Evolutionary conservation across 2,329 filamentous ascomycete species (phyloP), one percentile per base, ranked within the genome.

Genomic region (Sporothrix phasma): DNA sequence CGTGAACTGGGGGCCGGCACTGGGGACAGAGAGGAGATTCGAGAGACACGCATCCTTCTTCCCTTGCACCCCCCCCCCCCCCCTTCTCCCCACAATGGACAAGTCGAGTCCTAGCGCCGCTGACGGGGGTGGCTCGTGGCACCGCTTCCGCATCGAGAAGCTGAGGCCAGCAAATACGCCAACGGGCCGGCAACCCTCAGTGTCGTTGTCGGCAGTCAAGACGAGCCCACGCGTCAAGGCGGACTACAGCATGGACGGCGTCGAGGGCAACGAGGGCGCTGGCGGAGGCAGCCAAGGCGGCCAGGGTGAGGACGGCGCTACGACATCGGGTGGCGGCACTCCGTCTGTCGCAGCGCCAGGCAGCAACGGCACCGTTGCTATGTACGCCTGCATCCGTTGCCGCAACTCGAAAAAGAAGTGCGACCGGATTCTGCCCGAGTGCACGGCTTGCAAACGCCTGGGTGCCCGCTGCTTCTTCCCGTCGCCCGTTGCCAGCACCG

Each of bases 331-430:
- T 15, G 41, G 34, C 17, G 61, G 59, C 58, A 54, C 26, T 3
- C 41, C 34, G 13, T 19, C 56, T 10, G 34, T 29, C 37, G 24
- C 31, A 69, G 11, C 37, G 15, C 29, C 29, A 4, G 51, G 54
- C 70, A 46, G 43, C 61, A 22, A 41, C 39, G 61, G 61, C 8
- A 47, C 49, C 15, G 73, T 76, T 13, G 62, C 62, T 17, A 59
- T 64, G 53, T 64, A 64, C 31, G 62, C 62, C 53, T 79, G 77
- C 67, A 75, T 77, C 61, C 73, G 77, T 43, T 79, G 77, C 68
- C 76, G 77, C 53, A 73, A 71, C 66, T 76, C 78, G 69, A 79
- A 79, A 70, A 79, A 79, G 72, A 77, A 76, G 64, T 79, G 77
- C 68, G 77, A 74, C 53, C 72, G 76, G 43, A 77, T 75, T 1